A percentile compares a stretch with the other conserved stretches of the same genome.
Evolutionary conservation across 2,329 filamentous ascomycete species (phyloP).

Genomic region (Alternaria ventricosa): DNA sequence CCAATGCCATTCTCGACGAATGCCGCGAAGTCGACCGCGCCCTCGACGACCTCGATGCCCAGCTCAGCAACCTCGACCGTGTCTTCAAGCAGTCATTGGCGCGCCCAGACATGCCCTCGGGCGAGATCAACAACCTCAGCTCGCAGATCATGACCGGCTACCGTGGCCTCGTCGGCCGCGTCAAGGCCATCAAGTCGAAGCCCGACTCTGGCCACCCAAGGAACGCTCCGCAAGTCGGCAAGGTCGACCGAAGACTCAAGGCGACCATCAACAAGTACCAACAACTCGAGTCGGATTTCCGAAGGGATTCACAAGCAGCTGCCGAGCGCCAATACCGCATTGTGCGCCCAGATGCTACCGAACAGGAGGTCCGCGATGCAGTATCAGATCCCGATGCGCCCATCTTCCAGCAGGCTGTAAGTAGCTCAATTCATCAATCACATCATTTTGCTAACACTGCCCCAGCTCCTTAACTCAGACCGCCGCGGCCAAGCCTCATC

Average conservation of each 20-base stretch:
- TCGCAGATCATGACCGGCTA: slow-evolving; percentile 84
- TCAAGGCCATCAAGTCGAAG: slow-evolving; percentile 82
- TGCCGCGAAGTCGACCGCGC: slow-evolving; percentile 80
- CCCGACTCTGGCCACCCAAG: slow-evolving; percentile 74
- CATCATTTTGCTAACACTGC: slow-evolving; percentile 16
- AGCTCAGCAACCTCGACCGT: slow-evolving; percentile 73
- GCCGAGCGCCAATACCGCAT: slow-evolving; percentile 91
- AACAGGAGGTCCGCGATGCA: slow-evolving; percentile 77
- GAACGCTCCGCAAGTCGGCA: slow-evolving; percentile 81
- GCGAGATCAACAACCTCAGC: slow-evolving; percentile 74
- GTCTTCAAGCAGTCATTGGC: slow-evolving; percentile 75
- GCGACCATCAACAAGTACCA: slow-evolving; percentile 83
- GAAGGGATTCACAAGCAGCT: slow-evolving; percentile 80
- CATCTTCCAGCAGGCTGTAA: slow-evolving; percentile 81
- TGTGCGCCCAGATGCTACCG: slow-evolving; percentile 79
- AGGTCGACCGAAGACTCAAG: slow-evolving; percentile 80
- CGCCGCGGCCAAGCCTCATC: slow-evolving; percentile 81
- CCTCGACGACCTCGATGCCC: slow-evolving; percentile 75
- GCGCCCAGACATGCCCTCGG: slow-evolving; percentile 75
- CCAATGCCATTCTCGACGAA: slow-evolving; percentile 82
- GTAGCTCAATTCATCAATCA: slow-evolving; percentile 17
- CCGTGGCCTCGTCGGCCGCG: slow-evolving; percentile 76
- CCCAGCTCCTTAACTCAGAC: slow-evolving; percentile 75
- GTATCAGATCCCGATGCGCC: slow-evolving; percentile 77
- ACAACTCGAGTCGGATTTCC: slow-evolving; percentile 78